Conservation (phyloP, 176 grass and related monocot genomes). For the Guadua angustifolia region DNA sequence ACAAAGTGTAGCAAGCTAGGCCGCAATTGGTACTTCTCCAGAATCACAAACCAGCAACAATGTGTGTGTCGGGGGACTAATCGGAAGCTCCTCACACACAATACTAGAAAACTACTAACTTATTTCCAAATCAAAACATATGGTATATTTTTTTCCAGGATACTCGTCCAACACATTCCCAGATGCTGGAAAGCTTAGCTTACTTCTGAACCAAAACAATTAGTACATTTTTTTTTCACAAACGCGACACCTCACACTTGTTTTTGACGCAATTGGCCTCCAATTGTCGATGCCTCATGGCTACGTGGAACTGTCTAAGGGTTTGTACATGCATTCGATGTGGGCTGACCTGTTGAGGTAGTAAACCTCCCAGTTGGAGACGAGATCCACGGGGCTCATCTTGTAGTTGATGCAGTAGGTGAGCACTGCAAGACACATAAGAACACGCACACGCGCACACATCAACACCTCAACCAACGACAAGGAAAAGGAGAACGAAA, state of each 20-base stretch:
- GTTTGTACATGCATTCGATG: neutral
- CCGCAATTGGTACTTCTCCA: neutral
- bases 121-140: neutral
- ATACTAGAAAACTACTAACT: neutral
- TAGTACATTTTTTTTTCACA: neutral
- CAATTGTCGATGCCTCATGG: neutral
- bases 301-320: neutral
- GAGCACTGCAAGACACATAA: constrained; percentile 56
- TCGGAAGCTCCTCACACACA: neutral
- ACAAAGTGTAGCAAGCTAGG: neutral
- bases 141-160: neutral
- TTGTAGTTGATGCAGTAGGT: constrained; percentile 97
- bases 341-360: constrained; percentile 81
- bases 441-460: neutral
- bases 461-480: neutral
- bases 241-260: too few relatives aligned
- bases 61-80: neutral
- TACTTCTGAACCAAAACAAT: neutral
- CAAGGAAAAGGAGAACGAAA: neutral
- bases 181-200: neutral
- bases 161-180: neutral
- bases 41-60: neutral
- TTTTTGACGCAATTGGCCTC: neutral
- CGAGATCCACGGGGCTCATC: constrained; percentile 73
- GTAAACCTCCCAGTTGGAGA: constrained; percentile 91